phyloP scores from a whole-genome alignment of 345 rosid genomes.

The Clausena lansium region DNA sequence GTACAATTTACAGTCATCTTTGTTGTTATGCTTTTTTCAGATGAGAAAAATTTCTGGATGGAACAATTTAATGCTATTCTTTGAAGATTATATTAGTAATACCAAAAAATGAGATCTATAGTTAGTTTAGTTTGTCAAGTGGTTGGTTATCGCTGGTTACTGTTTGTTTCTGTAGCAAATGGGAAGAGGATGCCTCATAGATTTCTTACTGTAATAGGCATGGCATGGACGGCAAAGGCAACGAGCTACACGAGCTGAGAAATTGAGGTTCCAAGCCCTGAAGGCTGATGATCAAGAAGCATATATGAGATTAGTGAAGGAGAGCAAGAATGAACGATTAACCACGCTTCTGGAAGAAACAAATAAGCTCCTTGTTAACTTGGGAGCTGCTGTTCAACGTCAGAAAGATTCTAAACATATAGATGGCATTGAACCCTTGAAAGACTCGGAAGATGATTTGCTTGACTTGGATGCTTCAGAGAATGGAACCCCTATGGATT shows the following conservation, averaged over 20 bases:
- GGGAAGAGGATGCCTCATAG: neutral
- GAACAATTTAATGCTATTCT: slow-evolving; percentile 1
- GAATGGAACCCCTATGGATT: slow-evolving; percentile 62
- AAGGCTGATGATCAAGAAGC: slow-evolving; percentile 99
- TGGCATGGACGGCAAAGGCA: slow-evolving; percentile 99
- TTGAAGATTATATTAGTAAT: slow-evolving; percentile 7
- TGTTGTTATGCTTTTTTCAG: neutral
- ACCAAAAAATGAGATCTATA: slow-evolving; percentile 11
- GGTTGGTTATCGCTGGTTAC: neutral
- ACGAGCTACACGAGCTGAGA: slow-evolving; percentile 97
- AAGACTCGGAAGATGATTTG: slow-evolving; percentile 68
- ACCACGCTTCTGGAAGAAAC: slow-evolving; percentile 94
- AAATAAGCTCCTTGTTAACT: slow-evolving; percentile 85
- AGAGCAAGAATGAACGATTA: slow-evolving; percentile 93
- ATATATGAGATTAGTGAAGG: slow-evolving; percentile 94
- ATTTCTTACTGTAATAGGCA: slow-evolving; percentile 45
- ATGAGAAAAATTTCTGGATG: neutral
- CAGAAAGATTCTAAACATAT: slow-evolving; percentile 78
- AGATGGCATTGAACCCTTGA: slow-evolving; percentile 64
- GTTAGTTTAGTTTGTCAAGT: neutral
- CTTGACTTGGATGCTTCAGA: slow-evolving; percentile 69
- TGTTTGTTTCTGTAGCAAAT: slow-evolving; percentile 2
- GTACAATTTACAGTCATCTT: neutral
- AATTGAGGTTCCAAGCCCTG: slow-evolving; percentile 90
- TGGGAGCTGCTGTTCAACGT: slow-evolving; percentile 99